Conservation (phyloP, 805 yeast genomes). For the Cyberlindnera mississippiensis region DNA sequence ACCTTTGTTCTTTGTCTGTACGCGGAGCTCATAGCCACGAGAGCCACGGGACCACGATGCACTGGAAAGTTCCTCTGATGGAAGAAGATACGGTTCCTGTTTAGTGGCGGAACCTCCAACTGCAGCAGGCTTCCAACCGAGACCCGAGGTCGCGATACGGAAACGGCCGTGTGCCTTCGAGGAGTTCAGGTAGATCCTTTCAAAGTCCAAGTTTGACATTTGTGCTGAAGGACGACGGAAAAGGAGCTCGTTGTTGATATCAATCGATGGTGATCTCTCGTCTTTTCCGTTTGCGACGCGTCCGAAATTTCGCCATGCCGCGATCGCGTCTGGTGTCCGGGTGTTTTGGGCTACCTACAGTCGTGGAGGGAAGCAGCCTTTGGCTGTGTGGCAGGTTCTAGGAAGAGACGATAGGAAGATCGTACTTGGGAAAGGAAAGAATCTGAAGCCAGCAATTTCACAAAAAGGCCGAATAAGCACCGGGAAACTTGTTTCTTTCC, state of each 20-base stretch:
- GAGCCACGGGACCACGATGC: slow-evolving; percentile 92
- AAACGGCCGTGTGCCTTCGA: slow-evolving; percentile 81
- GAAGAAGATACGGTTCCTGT: slow-evolving; percentile 76
- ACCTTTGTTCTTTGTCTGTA: slow-evolving; percentile 85
- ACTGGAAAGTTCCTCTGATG: slow-evolving; percentile 78
- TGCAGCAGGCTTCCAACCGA: slow-evolving; percentile 87
- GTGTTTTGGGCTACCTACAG: too few relatives aligned
- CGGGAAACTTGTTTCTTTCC: too few relatives aligned
- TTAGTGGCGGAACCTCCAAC: slow-evolving; percentile 44
- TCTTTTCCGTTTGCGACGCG: too few relatives aligned
- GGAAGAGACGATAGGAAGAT: too few relatives aligned
- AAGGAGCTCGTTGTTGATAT: background rate
- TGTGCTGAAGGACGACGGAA: background rate
- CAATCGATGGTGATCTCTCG: background rate
- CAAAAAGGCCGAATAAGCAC: too few relatives aligned
- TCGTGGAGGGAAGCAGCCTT: too few relatives aligned
- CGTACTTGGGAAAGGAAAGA: too few relatives aligned
- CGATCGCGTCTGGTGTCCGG: background rate
- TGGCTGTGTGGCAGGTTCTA: too few relatives aligned
- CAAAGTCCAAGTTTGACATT: slow-evolving; percentile 60
- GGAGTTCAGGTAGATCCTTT: slow-evolving; percentile 84
- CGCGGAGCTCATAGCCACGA: slow-evolving; percentile 83
- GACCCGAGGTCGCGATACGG: slow-evolving; percentile 94
- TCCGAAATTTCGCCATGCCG: background rate
- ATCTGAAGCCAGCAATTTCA: too few relatives aligned